A percentile compares a stretch with the other conserved stretches of the same genome.
These are phyloP conservation scores for Vigna nakashimae DNA, from an alignment of 306 rosid species.

Conservation along the genomic window DNA sequence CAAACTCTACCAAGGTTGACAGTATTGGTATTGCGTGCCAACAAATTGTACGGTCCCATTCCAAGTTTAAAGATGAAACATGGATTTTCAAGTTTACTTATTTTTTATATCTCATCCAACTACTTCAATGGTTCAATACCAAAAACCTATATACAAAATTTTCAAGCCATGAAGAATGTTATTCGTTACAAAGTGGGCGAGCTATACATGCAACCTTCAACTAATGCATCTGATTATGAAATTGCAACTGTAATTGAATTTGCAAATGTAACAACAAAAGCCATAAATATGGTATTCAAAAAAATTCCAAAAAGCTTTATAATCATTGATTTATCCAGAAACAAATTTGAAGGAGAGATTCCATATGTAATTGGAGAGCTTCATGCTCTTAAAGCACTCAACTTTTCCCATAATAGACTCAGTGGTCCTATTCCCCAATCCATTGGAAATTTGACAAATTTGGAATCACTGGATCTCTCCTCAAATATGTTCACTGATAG, in stretches of 20 bases:
- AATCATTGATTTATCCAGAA: slow-evolving; percentile 45
- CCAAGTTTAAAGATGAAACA: neutral
- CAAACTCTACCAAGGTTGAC: slow-evolving; percentile 23
- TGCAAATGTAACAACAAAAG: slow-evolving; percentile 29
- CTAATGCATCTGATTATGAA: too few species aligned
- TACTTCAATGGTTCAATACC: slow-evolving; percentile 48
- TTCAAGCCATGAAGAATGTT: neutral
- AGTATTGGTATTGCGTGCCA: slow-evolving; percentile 45
- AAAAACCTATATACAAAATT: neutral
- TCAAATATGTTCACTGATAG: slow-evolving; percentile 26
- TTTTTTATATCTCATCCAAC: slow-evolving; percentile 38
- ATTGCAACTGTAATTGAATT: neutral
- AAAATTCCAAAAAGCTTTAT: slow-evolving; percentile 15
- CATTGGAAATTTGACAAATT: slow-evolving; percentile 35
- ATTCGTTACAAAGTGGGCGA: too few species aligned
- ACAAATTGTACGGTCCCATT: slow-evolving; percentile 48
- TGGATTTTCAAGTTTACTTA: neutral
- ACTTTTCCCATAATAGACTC: slow-evolving; percentile 45
- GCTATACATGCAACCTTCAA: too few species aligned
- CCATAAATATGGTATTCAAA: accelerated
- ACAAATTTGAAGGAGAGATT: slow-evolving; percentile 51
- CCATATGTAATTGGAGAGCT: slow-evolving; percentile 43
- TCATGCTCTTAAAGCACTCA: slow-evolving; percentile 38
- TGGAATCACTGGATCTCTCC: slow-evolving; percentile 53
- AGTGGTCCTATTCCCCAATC: slow-evolving; percentile 45